Evolutionary conservation across 1,139 yeast species (phyloP), one percentile per base, ranked within the genome.

Genomic region (Scheffersomyces titani): DNA sequence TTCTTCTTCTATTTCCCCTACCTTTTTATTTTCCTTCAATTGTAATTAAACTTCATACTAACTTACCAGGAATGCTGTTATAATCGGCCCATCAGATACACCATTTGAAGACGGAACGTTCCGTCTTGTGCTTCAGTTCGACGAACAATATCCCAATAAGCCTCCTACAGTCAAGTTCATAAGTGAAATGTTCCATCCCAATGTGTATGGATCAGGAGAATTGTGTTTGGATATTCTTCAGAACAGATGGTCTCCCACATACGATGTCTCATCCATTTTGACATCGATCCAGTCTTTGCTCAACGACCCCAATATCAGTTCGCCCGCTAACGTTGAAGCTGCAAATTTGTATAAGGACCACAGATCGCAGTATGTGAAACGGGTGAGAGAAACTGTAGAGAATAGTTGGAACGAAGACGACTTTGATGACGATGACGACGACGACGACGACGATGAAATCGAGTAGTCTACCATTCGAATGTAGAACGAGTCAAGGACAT

Each of bases 91-190:
- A 1, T 88, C 94, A 44, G 98, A 93, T 61, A 94, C 99, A 1
- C 98, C 99, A 3, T 94, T 92, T 70, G 99, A 94, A 73, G 99
- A 94, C 69, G 99, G 99, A 19, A 94, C 99, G 0, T 96, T 94
- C 76, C 83, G 97, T 57, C 81, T 94, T 59, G 82, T 88, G 56
- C 76, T 96, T 63, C 96, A 91, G 67, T 94, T 94, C 72, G 98
- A 93, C 70, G 99, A 94, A 75, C 98, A 92, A 70, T 94, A 94
- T 68, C 99, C 99, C 5, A 93, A 93, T 68, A 94, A 94, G 70
- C 98, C 99, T 18, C 99, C 99, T 3, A 80, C 84, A 54, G 99
- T 96, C 52, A 89, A 91, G 69, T 94, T 94, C 70, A 80, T 93
- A 52, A 88, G 96, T 61, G 96, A 91, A 66, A 94, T 94, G 97